Base-by-base conservation (phyloP, 257 asterid species). In the Ligustrum vulgare region DNA sequence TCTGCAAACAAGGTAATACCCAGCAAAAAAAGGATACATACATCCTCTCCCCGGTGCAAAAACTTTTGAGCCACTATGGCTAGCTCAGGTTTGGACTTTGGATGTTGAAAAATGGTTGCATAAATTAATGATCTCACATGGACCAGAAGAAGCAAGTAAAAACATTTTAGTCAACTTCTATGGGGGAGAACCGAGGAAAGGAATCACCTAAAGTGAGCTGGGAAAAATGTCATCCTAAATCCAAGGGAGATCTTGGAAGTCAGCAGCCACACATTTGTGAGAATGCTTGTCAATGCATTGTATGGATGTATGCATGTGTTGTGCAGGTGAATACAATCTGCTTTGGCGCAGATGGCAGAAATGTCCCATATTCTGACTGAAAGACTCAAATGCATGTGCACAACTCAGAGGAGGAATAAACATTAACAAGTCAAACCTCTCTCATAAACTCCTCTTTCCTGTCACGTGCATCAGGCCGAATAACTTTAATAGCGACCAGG, bases 401-500 rank as follows among this genome's bases (percentile, higher is more conserved):
- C n/a, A 22, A 74, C 72, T 54, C 10, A 64, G 35, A 31, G 43
- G 25, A 66, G 62, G 20, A 80, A 41, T 41, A 70, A 58, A 77
- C 39, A 56, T 22, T 51, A 32, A 47, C 25, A 36, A 82, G 78
- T 60, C 69, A 25, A 72, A 91, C 97, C 97, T 91, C 98, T 87
- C 73, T 90, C 41, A 93, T 87, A 83, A 91, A 93, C 75, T 93
- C 98, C 78, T 87, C 84, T 83, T 78, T 90, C 77, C 83, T 87
- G 74, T 81, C 82, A 8, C 89, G 77, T 70, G 94, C 87, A 76
- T 91, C 89, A 2, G 91, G 76, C 18, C 41, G 82, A 71, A 91
- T 93, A 75, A 88, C 90, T 82, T 93, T 93, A 73, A 91, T 77
- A 77, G 98, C 98, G 20, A 90, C 97, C 45, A 78, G 86, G 75